phyloP scores from a whole-genome alignment of 1,284 basidiomycete genomes.

The Meira nashicola region DNA sequence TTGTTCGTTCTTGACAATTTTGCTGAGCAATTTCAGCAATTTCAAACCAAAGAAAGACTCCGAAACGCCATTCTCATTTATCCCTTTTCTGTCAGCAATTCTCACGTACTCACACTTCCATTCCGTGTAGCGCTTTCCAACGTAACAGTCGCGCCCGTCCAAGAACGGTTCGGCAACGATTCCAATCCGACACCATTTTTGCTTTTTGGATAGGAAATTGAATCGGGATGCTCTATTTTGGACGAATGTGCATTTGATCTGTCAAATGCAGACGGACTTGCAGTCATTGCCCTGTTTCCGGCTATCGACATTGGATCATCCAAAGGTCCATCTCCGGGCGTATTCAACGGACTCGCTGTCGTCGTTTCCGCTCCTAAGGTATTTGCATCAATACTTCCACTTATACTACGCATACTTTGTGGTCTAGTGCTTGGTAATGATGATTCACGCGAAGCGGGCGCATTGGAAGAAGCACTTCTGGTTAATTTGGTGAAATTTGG shows the following conservation, averaged over 20 bases:
- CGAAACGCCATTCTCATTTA: too few relatives aligned
- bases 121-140: too few relatives aligned
- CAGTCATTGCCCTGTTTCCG: background rate
- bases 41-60: too few relatives aligned
- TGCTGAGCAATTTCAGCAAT: too few relatives aligned
- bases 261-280: background rate
- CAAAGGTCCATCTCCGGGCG: constrained; percentile 1
- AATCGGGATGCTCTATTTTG: too few relatives aligned
- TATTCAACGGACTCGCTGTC: constrained; percentile 1
- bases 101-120: too few relatives aligned
- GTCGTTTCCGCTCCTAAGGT: background rate
- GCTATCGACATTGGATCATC: background rate
- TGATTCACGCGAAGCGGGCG: constrained; percentile 12
- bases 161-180: too few relatives aligned
- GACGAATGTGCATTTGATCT: background rate
- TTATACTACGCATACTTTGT: constrained; percentile 2
- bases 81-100: too few relatives aligned
- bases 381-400: constrained; percentile 1
- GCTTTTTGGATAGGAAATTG: too few relatives aligned
- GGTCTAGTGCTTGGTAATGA: background rate
- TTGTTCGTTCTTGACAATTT: too few relatives aligned
- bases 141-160: too few relatives aligned
- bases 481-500: background rate
- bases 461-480: constrained; percentile 12
- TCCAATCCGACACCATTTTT: too few relatives aligned